Evolutionary conservation across 495 filamentous ascomycete species (phyloP).

Genomic region (Poronia punctata): DNA sequence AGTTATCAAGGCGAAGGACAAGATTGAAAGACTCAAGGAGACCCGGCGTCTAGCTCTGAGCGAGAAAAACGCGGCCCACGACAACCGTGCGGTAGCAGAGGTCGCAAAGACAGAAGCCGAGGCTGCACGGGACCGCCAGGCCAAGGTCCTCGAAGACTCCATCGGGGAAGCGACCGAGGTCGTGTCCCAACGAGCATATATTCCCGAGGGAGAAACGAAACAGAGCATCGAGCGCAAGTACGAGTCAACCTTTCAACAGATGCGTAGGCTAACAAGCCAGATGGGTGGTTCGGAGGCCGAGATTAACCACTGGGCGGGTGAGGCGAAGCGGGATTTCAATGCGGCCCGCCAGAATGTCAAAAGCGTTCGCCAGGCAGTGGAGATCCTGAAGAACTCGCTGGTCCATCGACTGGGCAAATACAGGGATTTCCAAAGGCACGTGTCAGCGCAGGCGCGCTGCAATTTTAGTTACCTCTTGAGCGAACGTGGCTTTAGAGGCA

Average conservation of each 20-base stretch:
- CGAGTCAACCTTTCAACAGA: constrained; percentile 48
- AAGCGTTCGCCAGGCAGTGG: constrained; percentile 44
- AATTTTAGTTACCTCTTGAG: constrained; percentile 84
- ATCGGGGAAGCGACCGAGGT: constrained; percentile 51
- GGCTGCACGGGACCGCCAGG: constrained; percentile 39
- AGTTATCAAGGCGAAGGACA: constrained; percentile 52
- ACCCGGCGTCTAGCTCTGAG: constrained; percentile 48
- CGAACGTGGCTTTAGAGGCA: constrained; percentile 82
- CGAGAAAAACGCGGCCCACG: constrained; percentile 60
- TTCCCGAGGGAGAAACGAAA: constrained; percentile 62
- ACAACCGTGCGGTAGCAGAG: constrained; percentile 43
- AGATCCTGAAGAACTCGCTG: constrained; percentile 58
- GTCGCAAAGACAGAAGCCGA: constrained; percentile 39
- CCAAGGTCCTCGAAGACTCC: constrained; percentile 44
- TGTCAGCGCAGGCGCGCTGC: constrained; percentile 73
- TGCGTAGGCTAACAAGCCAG: constrained; percentile 44
- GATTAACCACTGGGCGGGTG: constrained; percentile 41
- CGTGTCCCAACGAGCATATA: constrained; percentile 50
- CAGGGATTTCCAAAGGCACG: constrained; percentile 71
- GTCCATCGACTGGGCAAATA: constrained; percentile 66
- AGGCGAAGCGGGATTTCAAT: constrained; percentile 30
- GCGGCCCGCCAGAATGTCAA: constrained; percentile 32
- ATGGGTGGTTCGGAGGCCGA: constrained; percentile 60
- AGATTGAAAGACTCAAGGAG: constrained; percentile 41
- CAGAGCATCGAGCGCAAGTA: constrained; percentile 58